Conservation (phyloP, 768 basidiomycete genomes). For the Mycena alexandri region DNA sequence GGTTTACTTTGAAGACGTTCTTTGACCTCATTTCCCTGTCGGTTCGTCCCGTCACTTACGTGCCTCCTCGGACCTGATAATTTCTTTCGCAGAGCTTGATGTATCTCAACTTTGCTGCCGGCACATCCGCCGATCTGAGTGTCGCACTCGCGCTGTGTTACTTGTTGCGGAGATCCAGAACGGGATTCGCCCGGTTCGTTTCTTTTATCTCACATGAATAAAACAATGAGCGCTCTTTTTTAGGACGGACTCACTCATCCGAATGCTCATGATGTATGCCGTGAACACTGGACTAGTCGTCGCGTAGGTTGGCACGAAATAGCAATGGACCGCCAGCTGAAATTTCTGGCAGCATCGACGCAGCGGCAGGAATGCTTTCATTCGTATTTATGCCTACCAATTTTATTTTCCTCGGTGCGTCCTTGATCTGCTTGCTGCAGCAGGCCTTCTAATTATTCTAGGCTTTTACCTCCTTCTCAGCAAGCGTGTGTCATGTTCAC, state of each 20-base stretch:
- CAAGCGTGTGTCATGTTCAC: conserved; percentile 56
- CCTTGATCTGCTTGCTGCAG: background rate
- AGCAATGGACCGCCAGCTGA: background rate
- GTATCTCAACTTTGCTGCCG: conserved; percentile 65
- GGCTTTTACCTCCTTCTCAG: conserved; percentile 65
- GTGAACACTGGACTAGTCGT: conserved; percentile 67
- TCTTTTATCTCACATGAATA: background rate
- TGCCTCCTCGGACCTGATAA: conserved; percentile 10
- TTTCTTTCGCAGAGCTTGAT: conserved; percentile 55
- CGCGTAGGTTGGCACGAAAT: conserved; percentile 51
- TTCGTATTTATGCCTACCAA: conserved; percentile 67
- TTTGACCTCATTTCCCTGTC: conserved; percentile 44
- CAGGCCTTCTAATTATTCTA: conserved; percentile 18
- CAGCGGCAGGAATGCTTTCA: conserved; percentile 58
- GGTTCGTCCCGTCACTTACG: background rate
- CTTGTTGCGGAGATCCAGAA: conserved; percentile 61
- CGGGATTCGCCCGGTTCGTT: conserved; percentile 62
- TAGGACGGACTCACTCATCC: conserved; percentile 66
- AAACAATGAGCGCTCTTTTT: conserved; percentile 35
- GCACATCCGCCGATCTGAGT: conserved; percentile 64
- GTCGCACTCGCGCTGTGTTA: conserved; percentile 64
- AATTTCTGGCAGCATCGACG: conserved; percentile 55
- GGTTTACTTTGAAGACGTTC: conserved; percentile 55
- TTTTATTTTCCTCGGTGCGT: conserved; percentile 63
- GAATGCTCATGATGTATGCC: conserved; percentile 61